These are phyloP conservation scores for Colletotrichum caudatum DNA, from an alignment of 2,329 filamentous ascomycete genomes.

Conservation along the genomic window DNA sequence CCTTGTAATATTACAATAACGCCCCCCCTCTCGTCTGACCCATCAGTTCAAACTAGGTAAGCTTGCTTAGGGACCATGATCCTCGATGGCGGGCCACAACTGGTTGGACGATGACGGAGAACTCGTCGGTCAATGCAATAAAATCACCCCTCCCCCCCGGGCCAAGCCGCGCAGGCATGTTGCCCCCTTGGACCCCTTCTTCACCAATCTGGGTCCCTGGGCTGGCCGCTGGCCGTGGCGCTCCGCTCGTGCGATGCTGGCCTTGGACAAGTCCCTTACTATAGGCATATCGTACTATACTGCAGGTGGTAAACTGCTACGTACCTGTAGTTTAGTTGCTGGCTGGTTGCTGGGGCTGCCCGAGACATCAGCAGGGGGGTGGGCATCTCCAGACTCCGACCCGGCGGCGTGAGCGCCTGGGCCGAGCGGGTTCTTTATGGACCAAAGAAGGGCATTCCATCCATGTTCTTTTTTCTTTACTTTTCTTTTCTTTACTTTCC, in stretches of 20 bases:
- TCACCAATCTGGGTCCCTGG: conserved; percentile 13
- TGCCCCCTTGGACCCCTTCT: conserved; percentile 33
- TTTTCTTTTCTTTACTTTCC: conserved; percentile 33
- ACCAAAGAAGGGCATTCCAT: conserved; percentile 41
- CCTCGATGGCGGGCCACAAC: conserved; percentile 1
- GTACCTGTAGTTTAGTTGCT: too few relatives aligned
- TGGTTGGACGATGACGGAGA: conserved; percentile 25
- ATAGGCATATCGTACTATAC: too few relatives aligned
- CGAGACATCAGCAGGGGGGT: conserved; percentile 37
- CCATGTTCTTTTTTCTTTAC: conserved; percentile 42
- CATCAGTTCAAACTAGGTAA: conserved; percentile 19
- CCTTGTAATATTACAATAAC: conserved; percentile 10
- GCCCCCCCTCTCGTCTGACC: conserved; percentile 18
- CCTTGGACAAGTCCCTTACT: background rate
- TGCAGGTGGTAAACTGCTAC: too few relatives aligned
- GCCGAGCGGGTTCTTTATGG: conserved; percentile 41
- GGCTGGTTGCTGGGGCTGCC: conserved; percentile 27
- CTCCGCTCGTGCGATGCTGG: conserved; percentile 19
- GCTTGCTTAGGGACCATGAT: conserved; percentile 9
- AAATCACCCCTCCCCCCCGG: conserved; percentile 30
- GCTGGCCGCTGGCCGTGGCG: conserved; percentile 11
- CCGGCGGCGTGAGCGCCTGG: conserved; percentile 42
- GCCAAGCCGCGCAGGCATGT: background rate
- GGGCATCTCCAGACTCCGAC: conserved; percentile 39
- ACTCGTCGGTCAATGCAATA: conserved; percentile 29